Percentiles rank a stretch among this genome's conserved stretches.
These are phyloP conservation scores for Suillus subalutaceus DNA, from an alignment of 768 basidiomycete species.

Conservation along the genomic window DNA sequence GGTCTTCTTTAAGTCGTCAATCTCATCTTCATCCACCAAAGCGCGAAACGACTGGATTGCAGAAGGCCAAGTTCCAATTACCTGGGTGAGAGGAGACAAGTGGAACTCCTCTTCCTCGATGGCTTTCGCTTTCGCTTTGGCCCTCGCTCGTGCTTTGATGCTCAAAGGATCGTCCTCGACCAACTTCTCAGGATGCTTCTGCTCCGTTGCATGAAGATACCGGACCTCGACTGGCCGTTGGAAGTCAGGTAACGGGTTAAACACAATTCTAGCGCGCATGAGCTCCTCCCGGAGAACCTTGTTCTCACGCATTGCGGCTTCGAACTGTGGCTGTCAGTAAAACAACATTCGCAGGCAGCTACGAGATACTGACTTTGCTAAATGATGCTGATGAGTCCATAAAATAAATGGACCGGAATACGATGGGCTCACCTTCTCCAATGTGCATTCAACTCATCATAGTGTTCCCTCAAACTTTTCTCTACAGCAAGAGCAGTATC, in stretches of 20 bases:
- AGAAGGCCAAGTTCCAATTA: slow-evolving; percentile 27
- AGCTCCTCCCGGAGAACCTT: slow-evolving; percentile 32
- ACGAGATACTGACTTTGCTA: slow-evolving; percentile 38
- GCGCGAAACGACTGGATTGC: slow-evolving; percentile 33
- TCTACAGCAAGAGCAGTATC: slow-evolving; percentile 55
- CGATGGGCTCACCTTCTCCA: slow-evolving; percentile 38
- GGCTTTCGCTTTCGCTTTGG: slow-evolving; percentile 25
- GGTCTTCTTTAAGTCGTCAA: slow-evolving; percentile 27
- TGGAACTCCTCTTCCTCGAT: slow-evolving; percentile 34
- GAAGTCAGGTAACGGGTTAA: slow-evolving; percentile 14
- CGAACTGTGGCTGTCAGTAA: slow-evolving; percentile 21
- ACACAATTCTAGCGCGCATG: slow-evolving; percentile 22
- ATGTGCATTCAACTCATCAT: slow-evolving; percentile 46
- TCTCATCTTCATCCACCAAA: slow-evolving; percentile 33
- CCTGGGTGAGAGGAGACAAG: slow-evolving; percentile 34
- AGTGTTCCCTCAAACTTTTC: slow-evolving; percentile 55
- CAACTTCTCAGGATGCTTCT: slow-evolving; percentile 20
- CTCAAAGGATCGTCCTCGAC: slow-evolving; percentile 15
- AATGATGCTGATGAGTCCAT: slow-evolving; percentile 22
- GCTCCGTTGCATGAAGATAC: slow-evolving; percentile 24
- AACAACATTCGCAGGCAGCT: slow-evolving; percentile 25
- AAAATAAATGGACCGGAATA: slow-evolving; percentile 12
- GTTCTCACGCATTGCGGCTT: slow-evolving; percentile 28
- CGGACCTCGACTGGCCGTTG: slow-evolving; percentile 26
- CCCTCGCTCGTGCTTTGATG: slow-evolving; percentile 16